A percentile compares a stretch with the other conserved stretches of the same genome.
Conservation (phyloP, 179 eudicot genomes). For the Spergularia azorica region DNA sequence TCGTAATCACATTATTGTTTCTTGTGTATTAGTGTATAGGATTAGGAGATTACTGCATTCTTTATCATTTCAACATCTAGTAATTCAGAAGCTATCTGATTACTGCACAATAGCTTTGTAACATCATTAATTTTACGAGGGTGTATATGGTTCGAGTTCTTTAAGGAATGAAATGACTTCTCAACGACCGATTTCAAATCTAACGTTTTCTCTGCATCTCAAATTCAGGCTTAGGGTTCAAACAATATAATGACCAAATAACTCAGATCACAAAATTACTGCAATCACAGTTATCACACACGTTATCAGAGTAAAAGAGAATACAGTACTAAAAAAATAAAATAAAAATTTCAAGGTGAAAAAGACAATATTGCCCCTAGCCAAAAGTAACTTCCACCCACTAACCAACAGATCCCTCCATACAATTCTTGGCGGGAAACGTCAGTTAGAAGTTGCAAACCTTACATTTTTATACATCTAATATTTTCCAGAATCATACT, state of each 20-base stretch:
- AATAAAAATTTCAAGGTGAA: no score
- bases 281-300: no score
- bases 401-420: no score
- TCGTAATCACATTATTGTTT: background rate
- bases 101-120: background rate
- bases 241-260: no score
- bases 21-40: constrained; percentile 15
- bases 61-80: constrained; percentile 1
- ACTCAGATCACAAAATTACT: no score
- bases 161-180: background rate
- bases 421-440: background rate
- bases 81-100: background rate
- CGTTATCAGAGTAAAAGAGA: no score
- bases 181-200: background rate
- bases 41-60: constrained; percentile 24
- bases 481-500: background rate
- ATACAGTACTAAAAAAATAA: no score
- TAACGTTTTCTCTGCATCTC: no score
- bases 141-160: background rate
- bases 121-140: background rate
- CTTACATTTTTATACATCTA: no score
- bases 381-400: no score
- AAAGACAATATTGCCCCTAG: no score
- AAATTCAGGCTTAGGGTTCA: no score
- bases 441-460: background rate